Base-by-base conservation (phyloP, 768 basidiomycete species). In the Serendipita sp. region DNA sequence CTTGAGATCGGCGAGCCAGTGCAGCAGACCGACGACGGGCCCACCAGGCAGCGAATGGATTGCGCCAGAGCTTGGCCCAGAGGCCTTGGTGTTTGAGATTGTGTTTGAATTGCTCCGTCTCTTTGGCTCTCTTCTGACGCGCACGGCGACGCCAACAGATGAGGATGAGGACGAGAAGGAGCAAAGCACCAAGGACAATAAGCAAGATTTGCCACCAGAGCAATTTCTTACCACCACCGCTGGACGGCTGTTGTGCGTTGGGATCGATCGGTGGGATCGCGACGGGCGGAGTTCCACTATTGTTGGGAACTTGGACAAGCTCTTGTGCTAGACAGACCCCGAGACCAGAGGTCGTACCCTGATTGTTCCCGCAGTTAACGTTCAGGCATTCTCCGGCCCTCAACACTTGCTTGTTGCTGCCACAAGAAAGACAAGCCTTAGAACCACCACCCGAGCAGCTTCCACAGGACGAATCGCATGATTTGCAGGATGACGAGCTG, bases 161-260 rank as follows among this genome's bases (percentile, higher is more conserved):
- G 64, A 90, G 69, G 64, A 88, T 71, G 50, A 80, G 71, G 43
- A 89, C 63, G 70, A 88, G 83, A 72, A 90, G 83, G 72, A 90
- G 86, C 16, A 84, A 83, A 69, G 85, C 86, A 9, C 89, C 87
- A 41, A 90, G 79, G 0, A 83, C 76, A 86, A 90, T 90, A 62
- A 90, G 79, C 62, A 90, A 75, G 66, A 90, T 89, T 74, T 91
- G 78, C 88, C 88, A 90, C 88, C 89, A 90, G 22, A 30, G 41
- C 7, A 62, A 42, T 20, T 17, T 16, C 22, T 38, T 20, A 13
- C 33, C 45, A n/a, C 62, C 64, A 90, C 74, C 24, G 75, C 67
- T 28, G 74, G 75, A 22, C 68, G 70, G 20, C 63, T 67, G 28
- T 61, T 68, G 31, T 22, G 62, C 53, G 24, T 58, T 56, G 51